Evolutionary conservation across 768 basidiomycete genomes (phyloP), one percentile per base, ranked within the genome.

Genomic region (Tylopilus felleus): DNA sequence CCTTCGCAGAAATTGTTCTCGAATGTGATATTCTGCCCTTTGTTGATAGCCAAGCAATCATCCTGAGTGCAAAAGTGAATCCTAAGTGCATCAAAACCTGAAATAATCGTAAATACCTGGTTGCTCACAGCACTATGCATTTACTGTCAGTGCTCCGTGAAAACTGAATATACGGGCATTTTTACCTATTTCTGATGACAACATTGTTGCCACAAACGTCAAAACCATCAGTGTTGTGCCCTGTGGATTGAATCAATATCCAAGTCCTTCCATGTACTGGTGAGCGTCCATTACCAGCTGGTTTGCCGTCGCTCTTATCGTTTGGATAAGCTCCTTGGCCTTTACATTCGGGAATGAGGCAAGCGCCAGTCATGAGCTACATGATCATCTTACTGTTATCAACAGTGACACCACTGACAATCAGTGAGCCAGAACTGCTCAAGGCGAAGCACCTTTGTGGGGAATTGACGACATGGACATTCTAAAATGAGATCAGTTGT

Each of bases 1-100:
- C 75, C 74, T 3, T 70, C 67, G 68, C 86, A 87, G 22, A 65
- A 65, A 64, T 85, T 84, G 23, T 77, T 63, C 50, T 70, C 69
- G 70, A 86, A 75, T 23, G 70, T 36, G 42, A 81, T 79, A 56
- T 77, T 78, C 7, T 69, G 54, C 16, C 77, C 77, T 21, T 49
- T 52, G 60, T 75, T 76, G 59, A 80, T 73, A 19, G 86, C 82
- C 23, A 88, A 69, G 62, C 84, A 87, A 60, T 88, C 85, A 53
- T 88, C 83, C 77, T 69, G 66, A 56, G 53, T 29, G n/a, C n/a
- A 35, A 50, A 22, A 35, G 35, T 39, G 9, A 42, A 31, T 43
- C 16, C 12, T 4, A 43, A 23, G 9, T 9, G 31, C n/a, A 23
- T 44, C 12, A 23, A 3, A 49, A 16, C 2, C 10, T 17, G 16